These are phyloP conservation scores for Xylariaceae sp. DNA, from an alignment of 2,329 filamentous ascomycete species.

Conservation along the genomic window DNA sequence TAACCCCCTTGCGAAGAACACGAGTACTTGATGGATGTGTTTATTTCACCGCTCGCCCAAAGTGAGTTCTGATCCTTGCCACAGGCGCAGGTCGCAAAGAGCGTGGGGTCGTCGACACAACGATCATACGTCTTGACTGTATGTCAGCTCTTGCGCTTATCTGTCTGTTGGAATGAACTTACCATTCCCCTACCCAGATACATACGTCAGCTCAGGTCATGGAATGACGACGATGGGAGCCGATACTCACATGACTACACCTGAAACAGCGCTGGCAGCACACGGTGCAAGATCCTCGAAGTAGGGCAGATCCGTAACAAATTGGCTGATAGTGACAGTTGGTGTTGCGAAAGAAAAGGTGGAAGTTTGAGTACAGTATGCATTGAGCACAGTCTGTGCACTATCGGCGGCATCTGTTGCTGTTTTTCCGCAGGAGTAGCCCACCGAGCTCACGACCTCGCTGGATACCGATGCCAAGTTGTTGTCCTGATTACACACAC, in stretches of 20 bases:
- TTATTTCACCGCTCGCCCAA: conserved; percentile 40
- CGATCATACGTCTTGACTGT: conserved; percentile 28
- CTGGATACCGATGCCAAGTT: conserved; percentile 37
- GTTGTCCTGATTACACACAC: conserved; percentile 48
- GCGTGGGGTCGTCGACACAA: conserved; percentile 38
- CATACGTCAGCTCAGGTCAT: not conserved
- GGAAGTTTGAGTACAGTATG: conserved; percentile 46
- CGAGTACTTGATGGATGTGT: conserved; percentile 37
- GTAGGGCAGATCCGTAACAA: conserved; percentile 48
- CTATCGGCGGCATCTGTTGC: conserved; percentile 48
- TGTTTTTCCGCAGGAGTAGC: conserved; percentile 41
- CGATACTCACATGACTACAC: conserved; percentile 36
- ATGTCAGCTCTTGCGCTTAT: conserved; percentile 4
- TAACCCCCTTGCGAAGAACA: conserved; percentile 47
- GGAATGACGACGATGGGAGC: not conserved
- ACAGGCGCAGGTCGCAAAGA: conserved; percentile 50
- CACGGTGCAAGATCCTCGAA: conserved; percentile 41
- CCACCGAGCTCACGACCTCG: conserved; percentile 37
- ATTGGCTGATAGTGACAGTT: conserved; percentile 40
- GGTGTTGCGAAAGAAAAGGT: conserved; percentile 40
- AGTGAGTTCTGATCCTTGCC: conserved; percentile 46
- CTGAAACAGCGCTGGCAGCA: conserved; percentile 35
- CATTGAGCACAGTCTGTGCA: conserved; percentile 40
- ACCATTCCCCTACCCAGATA: conserved; percentile 29
- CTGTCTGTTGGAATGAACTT: conserved; percentile 11